Base-by-base conservation (phyloP, 2,329 filamentous ascomycete genomes). In the Gnomoniopsis smithogilvyi region DNA sequence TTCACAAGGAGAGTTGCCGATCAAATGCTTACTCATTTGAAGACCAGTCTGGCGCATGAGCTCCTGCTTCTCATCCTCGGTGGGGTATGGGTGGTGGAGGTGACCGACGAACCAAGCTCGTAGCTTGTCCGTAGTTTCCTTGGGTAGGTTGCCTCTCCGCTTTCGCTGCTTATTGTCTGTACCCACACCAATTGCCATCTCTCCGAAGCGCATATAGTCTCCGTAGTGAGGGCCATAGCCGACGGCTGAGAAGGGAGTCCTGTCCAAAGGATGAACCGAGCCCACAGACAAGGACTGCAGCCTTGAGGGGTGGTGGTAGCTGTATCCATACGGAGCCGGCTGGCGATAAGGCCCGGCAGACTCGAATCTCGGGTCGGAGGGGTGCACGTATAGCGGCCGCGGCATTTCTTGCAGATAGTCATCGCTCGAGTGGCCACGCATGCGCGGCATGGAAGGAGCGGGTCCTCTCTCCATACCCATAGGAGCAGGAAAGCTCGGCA, bases 91-190 rank as follows among this genome's bases (percentile, higher is more conserved):
- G 68, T 95, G 91, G 61, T 86, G 80, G 8, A 92, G 73, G 71
- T 95, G 89, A n/a, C 81, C 80, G 54, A 87, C 74, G 64, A 96
- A 93, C 92, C 92, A 96, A 0, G 84, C 78, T 56, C 90, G 85
- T 45, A 96, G 78, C 64, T 90, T 87, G 69, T 93, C 90, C 0
- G 92, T 96, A 0, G 91, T 91, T 56, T 92, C 89, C 69, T 96
- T 96, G n/a, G 92, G 92, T 3, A 96, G 79, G 68, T 96, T 96
- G 1, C 92, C 92, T 43, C 92, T 82, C 54, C 92, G 81, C 70
- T 85, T 87, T 34, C 84, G 76, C 64, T 79, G 79, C 69, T 81
- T 84, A 60, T 68, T 74, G 58, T 83, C 80, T 2, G 70, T 73
- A 19, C 69, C 70, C 56, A 74, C 64, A 8, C 70, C 71, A 64